Conservation (phyloP, 2,329 filamentous ascomycete genomes). For the Pseudogymnoascus sp. region DNA sequence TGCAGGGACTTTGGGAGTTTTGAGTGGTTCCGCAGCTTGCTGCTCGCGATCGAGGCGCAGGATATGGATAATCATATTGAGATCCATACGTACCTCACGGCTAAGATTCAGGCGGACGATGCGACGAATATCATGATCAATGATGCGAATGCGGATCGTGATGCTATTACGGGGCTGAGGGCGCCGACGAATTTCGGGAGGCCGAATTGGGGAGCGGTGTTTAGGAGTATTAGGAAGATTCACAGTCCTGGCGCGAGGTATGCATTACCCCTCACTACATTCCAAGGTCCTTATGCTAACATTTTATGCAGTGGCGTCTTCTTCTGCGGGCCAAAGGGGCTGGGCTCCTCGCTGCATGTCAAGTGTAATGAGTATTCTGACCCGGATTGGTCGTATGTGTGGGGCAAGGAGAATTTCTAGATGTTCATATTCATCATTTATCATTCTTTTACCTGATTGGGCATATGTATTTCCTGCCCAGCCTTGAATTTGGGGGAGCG, state of each 20-base stretch:
- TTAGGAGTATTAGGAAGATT: conserved; percentile 72
- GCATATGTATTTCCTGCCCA: background rate
- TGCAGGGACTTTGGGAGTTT: conserved; percentile 82
- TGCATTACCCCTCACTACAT: conserved; percentile 70
- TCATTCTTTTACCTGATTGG: background rate
- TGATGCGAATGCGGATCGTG: conserved; percentile 74
- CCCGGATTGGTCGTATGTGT: conserved; percentile 52
- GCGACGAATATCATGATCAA: conserved; percentile 92
- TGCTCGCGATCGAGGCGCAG: conserved; percentile 78
- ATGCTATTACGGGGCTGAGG: conserved; percentile 73
- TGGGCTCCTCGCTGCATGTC: conserved; percentile 68
- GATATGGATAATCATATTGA: conserved; percentile 78
- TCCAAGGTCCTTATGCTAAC: conserved; percentile 79
- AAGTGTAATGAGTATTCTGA: conserved; percentile 87
- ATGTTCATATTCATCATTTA: background rate
- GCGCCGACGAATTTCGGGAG: conserved; percentile 79
- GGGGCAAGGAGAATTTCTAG: conserved; percentile 46
- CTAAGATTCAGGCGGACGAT: conserved; percentile 77
- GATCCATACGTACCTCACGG: conserved; percentile 82
- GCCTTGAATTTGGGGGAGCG: background rate
- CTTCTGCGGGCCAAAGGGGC: conserved; percentile 76
- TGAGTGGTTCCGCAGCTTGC: conserved; percentile 80
- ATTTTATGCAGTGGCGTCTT: conserved; percentile 50
- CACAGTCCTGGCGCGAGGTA: conserved; percentile 64
- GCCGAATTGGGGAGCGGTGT: conserved; percentile 88